Evolutionary conservation across 148 eudicot genomes (phyloP).

Genomic region (Chenopodium berlandieri): DNA sequence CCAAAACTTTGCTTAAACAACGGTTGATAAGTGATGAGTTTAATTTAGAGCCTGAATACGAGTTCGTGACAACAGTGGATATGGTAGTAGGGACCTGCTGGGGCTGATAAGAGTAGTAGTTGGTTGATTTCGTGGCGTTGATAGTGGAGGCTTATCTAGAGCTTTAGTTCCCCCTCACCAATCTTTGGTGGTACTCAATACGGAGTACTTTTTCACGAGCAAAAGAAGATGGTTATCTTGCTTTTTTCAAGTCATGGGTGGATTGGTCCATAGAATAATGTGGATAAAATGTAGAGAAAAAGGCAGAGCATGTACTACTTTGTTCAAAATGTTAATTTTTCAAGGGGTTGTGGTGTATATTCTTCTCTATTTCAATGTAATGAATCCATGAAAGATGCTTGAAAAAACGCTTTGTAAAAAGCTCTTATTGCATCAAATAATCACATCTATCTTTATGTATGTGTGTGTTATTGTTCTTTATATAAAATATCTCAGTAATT

Average conservation of each 20-base stretch:
- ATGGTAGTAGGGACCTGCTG: background rate
- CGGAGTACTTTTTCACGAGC: background rate
- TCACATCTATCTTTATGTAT: background rate
- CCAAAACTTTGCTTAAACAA: background rate
- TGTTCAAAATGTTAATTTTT: background rate
- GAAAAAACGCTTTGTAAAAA: background rate
- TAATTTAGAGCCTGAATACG: background rate
- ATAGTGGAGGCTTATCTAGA: background rate
- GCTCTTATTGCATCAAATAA: background rate
- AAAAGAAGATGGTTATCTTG: background rate
- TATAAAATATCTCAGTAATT: too few relatives aligned
- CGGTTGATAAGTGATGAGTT: background rate
- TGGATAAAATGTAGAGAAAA: background rate
- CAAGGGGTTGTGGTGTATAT: constrained; percentile 27
- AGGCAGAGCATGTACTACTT: constrained; percentile 3
- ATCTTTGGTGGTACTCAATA: background rate
- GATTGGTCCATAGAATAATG: constrained; percentile 1
- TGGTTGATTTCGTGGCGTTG: background rate
- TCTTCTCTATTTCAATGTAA: background rate
- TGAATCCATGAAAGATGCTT: constrained; percentile 21
- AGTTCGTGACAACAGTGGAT: background rate
- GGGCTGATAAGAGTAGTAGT: background rate
- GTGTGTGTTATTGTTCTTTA: background rate
- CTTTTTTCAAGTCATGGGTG: constrained; percentile 11
- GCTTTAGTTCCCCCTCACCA: background rate